Evolutionary conservation across 2,329 filamentous ascomycete genomes (phyloP).

Genomic region (Alternaria arborescens): DNA sequence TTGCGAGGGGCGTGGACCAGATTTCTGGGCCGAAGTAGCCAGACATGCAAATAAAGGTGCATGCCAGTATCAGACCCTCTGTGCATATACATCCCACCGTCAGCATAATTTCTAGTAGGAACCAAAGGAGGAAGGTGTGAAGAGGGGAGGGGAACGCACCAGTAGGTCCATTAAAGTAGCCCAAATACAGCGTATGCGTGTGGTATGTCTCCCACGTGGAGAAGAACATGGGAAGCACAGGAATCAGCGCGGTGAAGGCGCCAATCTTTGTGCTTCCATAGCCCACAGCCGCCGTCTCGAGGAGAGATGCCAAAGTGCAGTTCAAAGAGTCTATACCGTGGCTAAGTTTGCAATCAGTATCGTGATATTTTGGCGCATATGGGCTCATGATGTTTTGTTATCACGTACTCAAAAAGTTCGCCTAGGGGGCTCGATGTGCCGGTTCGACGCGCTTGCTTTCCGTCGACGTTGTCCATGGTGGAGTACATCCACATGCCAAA

Average conservation of each 20-base stretch:
- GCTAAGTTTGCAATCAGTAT: slow-evolving; percentile 50
- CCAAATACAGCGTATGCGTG: slow-evolving; percentile 94
- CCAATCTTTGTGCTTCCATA: slow-evolving; percentile 84
- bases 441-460: slow-evolving; percentile 94
- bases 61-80: slow-evolving; percentile 91
- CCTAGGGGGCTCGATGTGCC: slow-evolving; percentile 94
- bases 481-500: slow-evolving; percentile 98
- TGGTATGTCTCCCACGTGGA: slow-evolving; percentile 99
- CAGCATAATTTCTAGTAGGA: slow-evolving; percentile 6
- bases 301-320: slow-evolving; percentile 89
- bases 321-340: slow-evolving; percentile 98
- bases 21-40: slow-evolving; percentile 88
- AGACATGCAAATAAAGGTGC: slow-evolving; percentile 82
- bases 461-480: slow-evolving; percentile 98
- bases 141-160: slow-evolving; percentile 38
- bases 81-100: slow-evolving; percentile 20
- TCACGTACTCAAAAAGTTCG: slow-evolving; percentile 85
- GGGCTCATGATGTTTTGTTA: slow-evolving; percentile 16
- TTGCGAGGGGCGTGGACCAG: slow-evolving; percentile 79
- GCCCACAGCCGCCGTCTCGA: slow-evolving; percentile 93
- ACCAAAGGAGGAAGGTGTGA: no score
- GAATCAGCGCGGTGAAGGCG: slow-evolving; percentile 89
- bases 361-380: slow-evolving; percentile 27
- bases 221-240: slow-evolving; percentile 98
- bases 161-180: slow-evolving; percentile 95